A percentile compares a stretch with the other conserved stretches of the same genome.
These are phyloP conservation scores for Penicillium sp. DNA, from an alignment of 2,329 filamentous ascomycete genomes.

Conservation along the genomic window DNA sequence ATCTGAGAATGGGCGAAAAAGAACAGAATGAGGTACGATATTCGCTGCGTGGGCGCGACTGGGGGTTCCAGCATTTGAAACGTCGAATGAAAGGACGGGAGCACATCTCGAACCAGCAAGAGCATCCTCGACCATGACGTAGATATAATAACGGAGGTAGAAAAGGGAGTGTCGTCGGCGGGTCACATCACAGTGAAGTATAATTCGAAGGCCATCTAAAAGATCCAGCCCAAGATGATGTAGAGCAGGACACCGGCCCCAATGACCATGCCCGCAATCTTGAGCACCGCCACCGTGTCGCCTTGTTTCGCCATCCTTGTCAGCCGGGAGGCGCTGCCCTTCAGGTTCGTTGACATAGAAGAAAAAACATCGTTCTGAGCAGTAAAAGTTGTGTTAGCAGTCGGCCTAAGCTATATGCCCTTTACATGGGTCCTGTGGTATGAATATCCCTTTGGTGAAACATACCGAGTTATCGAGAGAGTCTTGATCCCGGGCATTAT, in stretches of 20 bases:
- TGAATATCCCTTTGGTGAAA: constrained; percentile 14
- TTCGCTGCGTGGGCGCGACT: too few relatives aligned
- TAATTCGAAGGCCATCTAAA: constrained; percentile 34
- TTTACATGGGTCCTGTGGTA: not conserved
- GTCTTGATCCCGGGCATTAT: constrained; percentile 84
- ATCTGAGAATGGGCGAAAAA: not conserved
- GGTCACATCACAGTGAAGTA: not conserved
- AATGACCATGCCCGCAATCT: constrained; percentile 80
- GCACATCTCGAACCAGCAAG: constrained; percentile 22
- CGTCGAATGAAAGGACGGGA: not conserved
- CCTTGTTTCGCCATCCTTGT: constrained; percentile 88
- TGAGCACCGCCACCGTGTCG: constrained; percentile 87
- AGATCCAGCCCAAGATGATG: constrained; percentile 66
- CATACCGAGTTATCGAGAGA: constrained; percentile 84
- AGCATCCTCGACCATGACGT: constrained; percentile 3
- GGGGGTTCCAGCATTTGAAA: not conserved
- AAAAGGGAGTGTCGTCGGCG: not conserved
- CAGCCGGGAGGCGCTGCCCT: constrained; percentile 77
- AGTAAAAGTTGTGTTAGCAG: constrained; percentile 1
- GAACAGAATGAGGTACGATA: not conserved
- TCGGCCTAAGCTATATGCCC: not conserved
- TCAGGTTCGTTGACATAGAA: constrained; percentile 77
- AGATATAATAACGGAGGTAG: not conserved
- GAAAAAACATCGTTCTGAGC: constrained; percentile 83
- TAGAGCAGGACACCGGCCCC: constrained; percentile 73